Conservation (phyloP, 2,329 filamentous ascomycete genomes). For the Talaromyces islandicus region DNA sequence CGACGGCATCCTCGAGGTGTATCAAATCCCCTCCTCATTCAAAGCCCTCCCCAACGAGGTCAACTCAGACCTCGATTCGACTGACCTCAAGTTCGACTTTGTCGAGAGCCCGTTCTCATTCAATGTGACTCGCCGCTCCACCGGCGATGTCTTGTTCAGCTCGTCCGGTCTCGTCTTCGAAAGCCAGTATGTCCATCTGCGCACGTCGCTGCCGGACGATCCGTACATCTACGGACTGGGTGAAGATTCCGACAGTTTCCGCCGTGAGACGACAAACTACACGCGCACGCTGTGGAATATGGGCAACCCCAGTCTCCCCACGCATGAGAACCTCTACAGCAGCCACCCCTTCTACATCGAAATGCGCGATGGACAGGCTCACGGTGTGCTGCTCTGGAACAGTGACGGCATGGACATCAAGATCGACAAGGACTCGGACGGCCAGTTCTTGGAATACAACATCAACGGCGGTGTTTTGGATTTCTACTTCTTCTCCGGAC, state of each 20-base stretch:
- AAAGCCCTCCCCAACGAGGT: too few relatives aligned
- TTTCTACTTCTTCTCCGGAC: constrained; percentile 60
- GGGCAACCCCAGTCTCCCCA: constrained; percentile 58
- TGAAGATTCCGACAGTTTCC: constrained; percentile 67
- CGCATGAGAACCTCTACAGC: constrained; percentile 63
- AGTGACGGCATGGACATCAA: constrained; percentile 73
- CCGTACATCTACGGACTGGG: constrained; percentile 74
- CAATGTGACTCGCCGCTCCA: too few relatives aligned
- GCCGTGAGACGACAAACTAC: constrained; percentile 62
- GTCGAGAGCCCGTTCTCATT: too few relatives aligned
- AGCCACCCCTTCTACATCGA: constrained; percentile 72
- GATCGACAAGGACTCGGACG: constrained; percentile 55
- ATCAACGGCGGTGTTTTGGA: constrained; percentile 72
- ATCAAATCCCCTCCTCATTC: constrained; percentile 68
- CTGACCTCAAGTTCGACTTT: too few relatives aligned
- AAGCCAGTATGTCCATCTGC: constrained; percentile 69
- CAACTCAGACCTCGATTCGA: too few relatives aligned
- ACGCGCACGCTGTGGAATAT: constrained; percentile 65
- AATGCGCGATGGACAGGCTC: constrained; percentile 54
- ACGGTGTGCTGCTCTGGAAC: constrained; percentile 64
- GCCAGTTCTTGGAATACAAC: constrained; percentile 73
- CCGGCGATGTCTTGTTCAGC: constrained; percentile 54
- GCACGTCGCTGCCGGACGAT: constrained; percentile 61
- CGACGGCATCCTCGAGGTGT: constrained; percentile 63
- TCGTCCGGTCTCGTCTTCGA: constrained; percentile 69